These are phyloP conservation scores for Grosmannia serpens DNA, from an alignment of 2,329 filamentous ascomycete genomes.

Conservation along the genomic window DNA sequence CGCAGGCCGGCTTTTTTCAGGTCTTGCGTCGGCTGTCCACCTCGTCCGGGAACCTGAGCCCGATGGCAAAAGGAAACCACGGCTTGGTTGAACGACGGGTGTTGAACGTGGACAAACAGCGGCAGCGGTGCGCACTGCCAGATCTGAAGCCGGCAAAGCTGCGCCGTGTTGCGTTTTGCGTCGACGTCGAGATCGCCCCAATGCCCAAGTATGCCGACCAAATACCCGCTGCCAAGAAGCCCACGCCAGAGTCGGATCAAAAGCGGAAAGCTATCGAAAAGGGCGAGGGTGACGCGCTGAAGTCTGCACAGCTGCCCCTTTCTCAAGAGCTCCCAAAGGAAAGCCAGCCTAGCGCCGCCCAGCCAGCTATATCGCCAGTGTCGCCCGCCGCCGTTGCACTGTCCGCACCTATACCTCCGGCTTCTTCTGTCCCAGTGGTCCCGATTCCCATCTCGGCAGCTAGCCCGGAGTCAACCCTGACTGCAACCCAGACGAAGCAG, in stretches of 20 bases:
- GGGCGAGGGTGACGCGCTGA: conserved; percentile 63
- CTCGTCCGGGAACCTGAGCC: conserved; percentile 33
- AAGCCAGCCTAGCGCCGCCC: conserved; percentile 27
- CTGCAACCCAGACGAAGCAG: neutral
- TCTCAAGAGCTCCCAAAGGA: conserved; percentile 28
- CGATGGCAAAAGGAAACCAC: conserved; percentile 38
- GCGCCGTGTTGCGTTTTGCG: conserved; percentile 83
- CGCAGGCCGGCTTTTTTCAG: conserved; percentile 62
- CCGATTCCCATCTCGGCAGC: neutral
- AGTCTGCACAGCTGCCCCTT: conserved; percentile 44
- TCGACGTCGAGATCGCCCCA: conserved; percentile 93
- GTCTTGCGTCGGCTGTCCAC: conserved; percentile 76
- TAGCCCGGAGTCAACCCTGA: neutral
- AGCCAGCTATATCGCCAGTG: neutral
- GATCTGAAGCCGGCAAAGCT: conserved; percentile 75
- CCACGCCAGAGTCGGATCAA: conserved; percentile 31
- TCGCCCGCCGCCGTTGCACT: neutral
- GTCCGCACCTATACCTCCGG: neutral
- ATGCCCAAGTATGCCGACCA: conserved; percentile 65
- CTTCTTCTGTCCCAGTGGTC: neutral
- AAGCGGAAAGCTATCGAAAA: conserved; percentile 57
- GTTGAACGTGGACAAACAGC: conserved; percentile 71
- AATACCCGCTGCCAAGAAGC: conserved; percentile 27
- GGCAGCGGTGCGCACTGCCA: conserved; percentile 66
- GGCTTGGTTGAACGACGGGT: conserved; percentile 69